Conservation (phyloP, 1,284 basidiomycete genomes). For the Ustilago sp. region DNA sequence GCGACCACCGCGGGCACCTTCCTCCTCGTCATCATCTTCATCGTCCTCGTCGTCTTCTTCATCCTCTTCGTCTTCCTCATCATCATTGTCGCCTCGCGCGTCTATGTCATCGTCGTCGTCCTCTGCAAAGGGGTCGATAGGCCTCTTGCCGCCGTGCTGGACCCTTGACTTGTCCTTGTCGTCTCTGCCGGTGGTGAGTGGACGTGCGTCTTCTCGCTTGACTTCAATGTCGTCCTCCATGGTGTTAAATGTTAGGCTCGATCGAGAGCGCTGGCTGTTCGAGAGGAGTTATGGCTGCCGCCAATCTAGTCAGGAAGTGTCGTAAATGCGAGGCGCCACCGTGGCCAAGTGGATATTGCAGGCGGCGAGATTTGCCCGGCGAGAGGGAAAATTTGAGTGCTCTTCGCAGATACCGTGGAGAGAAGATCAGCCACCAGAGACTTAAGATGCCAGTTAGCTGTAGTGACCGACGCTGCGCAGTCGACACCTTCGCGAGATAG, state of each 20-base stretch:
- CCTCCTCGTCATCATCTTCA: constrained; percentile 55
- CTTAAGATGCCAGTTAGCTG: not conserved
- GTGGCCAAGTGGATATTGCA: not conserved
- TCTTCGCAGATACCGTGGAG: not conserved
- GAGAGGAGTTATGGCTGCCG: not conserved
- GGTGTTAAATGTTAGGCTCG: constrained; percentile 9
- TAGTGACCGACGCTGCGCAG: not conserved
- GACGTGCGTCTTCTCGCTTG: constrained; percentile 28
- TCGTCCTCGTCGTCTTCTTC: constrained; percentile 64
- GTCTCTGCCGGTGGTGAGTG: not conserved
- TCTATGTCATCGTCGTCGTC: constrained; percentile 52
- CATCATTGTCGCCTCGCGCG: constrained; percentile 40
- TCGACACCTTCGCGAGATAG: constrained; percentile 4
- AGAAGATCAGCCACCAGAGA: constrained; percentile 2
- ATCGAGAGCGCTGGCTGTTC: constrained; percentile 6
- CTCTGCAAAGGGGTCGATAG: constrained; percentile 47
- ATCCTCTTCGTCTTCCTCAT: constrained; percentile 59
- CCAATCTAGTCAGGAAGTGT: not conserved
- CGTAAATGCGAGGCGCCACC: not conserved
- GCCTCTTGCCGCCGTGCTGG: constrained; percentile 37
- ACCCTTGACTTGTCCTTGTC: constrained; percentile 15
- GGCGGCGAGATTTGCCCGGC: not conserved
- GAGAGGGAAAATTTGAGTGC: not conserved
- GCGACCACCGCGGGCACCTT: constrained; percentile 38
- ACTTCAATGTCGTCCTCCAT: constrained; percentile 45